Percentiles rank a stretch among this genome's conserved stretches.
Evolutionary conservation across 169 alveolate genomes (phyloP).

Genomic region (Miamiensis avidus): DNA sequence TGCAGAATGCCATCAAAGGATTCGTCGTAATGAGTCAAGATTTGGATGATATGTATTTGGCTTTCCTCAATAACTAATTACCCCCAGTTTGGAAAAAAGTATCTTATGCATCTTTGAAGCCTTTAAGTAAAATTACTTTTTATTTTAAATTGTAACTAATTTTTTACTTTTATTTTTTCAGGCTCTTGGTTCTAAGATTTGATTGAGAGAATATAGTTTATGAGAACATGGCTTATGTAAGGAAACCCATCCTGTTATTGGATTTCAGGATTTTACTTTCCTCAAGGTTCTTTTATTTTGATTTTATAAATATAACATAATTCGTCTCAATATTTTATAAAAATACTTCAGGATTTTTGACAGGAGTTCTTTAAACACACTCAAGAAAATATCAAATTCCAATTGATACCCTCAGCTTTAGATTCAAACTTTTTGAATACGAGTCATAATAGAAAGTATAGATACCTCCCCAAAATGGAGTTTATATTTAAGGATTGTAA

Average conservation of each 20-base stretch:
- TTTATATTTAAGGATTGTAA: slow-evolving; percentile 88
- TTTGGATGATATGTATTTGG: slow-evolving; percentile 71
- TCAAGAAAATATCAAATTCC: slow-evolving; percentile 85
- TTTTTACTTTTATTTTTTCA: not conserved
- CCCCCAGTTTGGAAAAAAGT: slow-evolving; percentile 83
- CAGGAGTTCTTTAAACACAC: slow-evolving; percentile 87
- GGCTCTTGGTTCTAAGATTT: slow-evolving; percentile 79
- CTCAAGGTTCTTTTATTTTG: slow-evolving; percentile 87
- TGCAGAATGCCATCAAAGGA: slow-evolving; percentile 87
- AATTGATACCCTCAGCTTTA: slow-evolving; percentile 84
- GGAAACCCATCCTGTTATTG: slow-evolving; percentile 83
- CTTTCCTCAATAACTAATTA: slow-evolving; percentile 74
- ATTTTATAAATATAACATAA: slow-evolving; percentile 16
- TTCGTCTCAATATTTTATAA: not conserved
- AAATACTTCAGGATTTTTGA: slow-evolving; percentile 81
- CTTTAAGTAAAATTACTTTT: slow-evolving; percentile 51
- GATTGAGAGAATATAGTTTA: slow-evolving; percentile 71
- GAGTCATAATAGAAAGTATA: slow-evolving; percentile 46
- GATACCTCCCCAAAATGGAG: slow-evolving; percentile 67
- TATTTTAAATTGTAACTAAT: too few relatives aligned
- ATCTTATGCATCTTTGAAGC: slow-evolving; percentile 85
- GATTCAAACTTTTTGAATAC: slow-evolving; percentile 54
- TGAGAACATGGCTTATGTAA: slow-evolving; percentile 73
- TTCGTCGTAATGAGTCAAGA: slow-evolving; percentile 82
- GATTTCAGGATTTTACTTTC: slow-evolving; percentile 88